Evolutionary conservation across 768 basidiomycete genomes (phyloP).

Genomic region (Pseudohyphozyma bogoriensis): DNA sequence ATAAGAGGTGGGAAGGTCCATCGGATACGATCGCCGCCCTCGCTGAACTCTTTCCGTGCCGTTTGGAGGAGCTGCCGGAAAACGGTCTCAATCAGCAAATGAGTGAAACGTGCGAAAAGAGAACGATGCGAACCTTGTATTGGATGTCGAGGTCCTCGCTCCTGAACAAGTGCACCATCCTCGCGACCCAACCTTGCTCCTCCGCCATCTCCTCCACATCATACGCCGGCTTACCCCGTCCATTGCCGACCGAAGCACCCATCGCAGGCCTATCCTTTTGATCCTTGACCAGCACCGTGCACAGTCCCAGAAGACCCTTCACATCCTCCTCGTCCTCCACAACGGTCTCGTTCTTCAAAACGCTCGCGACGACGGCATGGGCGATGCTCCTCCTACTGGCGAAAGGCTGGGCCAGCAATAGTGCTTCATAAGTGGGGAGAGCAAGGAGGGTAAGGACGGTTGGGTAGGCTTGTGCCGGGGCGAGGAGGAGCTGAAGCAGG

Average conservation of each 20-base stretch:
- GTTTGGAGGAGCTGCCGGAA: slow-evolving; percentile 69
- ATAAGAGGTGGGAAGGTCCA: slow-evolving; percentile 96
- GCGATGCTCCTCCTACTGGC: slow-evolving; percentile 83
- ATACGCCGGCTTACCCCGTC: slow-evolving; percentile 41
- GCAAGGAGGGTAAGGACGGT: slow-evolving; percentile 95
- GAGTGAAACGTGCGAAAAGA: not conserved
- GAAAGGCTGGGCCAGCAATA: slow-evolving; percentile 77
- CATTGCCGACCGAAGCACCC: slow-evolving; percentile 40
- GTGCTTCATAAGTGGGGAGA: slow-evolving; percentile 74
- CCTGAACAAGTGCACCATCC: slow-evolving; percentile 93
- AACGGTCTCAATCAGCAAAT: not conserved
- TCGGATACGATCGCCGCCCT: slow-evolving; percentile 87
- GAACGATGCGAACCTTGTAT: slow-evolving; percentile 59
- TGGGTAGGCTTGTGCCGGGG: slow-evolving; percentile 92
- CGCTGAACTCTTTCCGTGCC: slow-evolving; percentile 69
- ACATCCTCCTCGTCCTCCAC: slow-evolving; percentile 92
- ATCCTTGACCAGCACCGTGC: slow-evolving; percentile 83
- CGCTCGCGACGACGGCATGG: slow-evolving; percentile 85
- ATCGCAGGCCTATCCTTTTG: slow-evolving; percentile 44
- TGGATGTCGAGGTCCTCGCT: slow-evolving; percentile 78
- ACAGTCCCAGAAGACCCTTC: slow-evolving; percentile 81
- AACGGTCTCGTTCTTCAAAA: slow-evolving; percentile 92
- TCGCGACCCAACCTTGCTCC: slow-evolving; percentile 96
- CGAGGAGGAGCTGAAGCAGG: slow-evolving; percentile 79
- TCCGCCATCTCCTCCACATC: slow-evolving; percentile 90